Conservation (phyloP, 2,329 filamentous ascomycete species). For the Beauveria scarabaeidicola region DNA sequence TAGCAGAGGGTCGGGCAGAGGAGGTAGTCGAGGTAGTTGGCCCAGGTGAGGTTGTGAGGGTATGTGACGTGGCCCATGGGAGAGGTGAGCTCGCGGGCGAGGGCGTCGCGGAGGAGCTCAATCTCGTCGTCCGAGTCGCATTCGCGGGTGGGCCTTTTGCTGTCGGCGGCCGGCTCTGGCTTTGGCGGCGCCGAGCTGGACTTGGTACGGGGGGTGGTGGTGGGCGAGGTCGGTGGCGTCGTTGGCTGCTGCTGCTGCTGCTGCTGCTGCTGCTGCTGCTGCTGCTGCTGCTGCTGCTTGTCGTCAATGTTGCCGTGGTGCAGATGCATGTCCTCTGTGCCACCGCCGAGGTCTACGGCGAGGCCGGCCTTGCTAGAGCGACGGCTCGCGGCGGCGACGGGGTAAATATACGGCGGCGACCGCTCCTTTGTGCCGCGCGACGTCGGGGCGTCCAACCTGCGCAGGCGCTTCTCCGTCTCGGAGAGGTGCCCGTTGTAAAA, state of each 20-base stretch:
- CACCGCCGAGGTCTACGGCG: constrained; percentile 15
- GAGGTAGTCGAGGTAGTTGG: constrained; percentile 79
- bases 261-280: too few relatives aligned
- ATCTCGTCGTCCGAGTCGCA: constrained; percentile 42
- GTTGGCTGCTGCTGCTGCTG: not conserved
- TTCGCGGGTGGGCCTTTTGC: constrained; percentile 14
- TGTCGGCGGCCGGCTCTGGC: constrained; percentile 11
- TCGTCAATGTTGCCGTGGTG: not conserved
- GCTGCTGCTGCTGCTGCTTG: not conserved
- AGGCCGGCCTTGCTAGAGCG: constrained; percentile 28
- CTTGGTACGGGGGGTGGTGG: not conserved
- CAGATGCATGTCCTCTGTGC: constrained; percentile 3
- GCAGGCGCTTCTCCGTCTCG: constrained; percentile 74
- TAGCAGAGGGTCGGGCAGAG: constrained; percentile 95
- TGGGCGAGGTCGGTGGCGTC: not conserved
- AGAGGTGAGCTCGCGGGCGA: constrained; percentile 85
- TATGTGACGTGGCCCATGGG: constrained; percentile 86
- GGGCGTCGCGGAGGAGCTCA: constrained; percentile 67
- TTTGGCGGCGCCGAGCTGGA: constrained; percentile 11
- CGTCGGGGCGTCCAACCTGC: constrained; percentile 67
- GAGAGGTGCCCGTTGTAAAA: constrained; percentile 97
- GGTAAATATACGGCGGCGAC: constrained; percentile 69
- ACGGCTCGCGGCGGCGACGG: constrained; percentile 44
- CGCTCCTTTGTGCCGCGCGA: constrained; percentile 47
- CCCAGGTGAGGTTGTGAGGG: constrained; percentile 73